These are phyloP conservation scores for Candida piceae DNA, from an alignment of 805 yeast species.

Conservation along the genomic window DNA sequence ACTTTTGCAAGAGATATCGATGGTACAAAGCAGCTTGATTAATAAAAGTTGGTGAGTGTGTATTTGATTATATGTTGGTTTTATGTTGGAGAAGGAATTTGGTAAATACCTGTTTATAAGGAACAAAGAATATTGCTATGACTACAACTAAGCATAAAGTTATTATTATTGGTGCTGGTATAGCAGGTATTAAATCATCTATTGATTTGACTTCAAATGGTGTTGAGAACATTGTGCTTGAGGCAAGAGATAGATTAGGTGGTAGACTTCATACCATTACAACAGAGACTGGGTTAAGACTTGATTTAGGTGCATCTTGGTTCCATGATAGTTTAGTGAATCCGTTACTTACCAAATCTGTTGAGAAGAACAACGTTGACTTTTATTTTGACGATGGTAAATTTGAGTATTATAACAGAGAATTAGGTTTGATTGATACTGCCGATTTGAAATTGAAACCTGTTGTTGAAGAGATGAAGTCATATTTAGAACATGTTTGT, in stretches of 20 bases:
- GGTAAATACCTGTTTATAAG: no score
- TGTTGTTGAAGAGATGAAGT: conserved; percentile 26
- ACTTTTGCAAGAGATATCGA: no score
- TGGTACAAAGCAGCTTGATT: no score
- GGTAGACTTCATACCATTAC: conserved; percentile 54
- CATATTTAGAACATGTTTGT: conserved; percentile 18
- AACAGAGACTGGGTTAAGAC: conserved; percentile 25
- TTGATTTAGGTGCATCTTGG: conserved; percentile 90
- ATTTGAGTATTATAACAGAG: conserved; percentile 13
- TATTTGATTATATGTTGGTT: no score
- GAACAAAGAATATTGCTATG: no score
- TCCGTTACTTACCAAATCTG: conserved; percentile 48
- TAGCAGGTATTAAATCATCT: conserved; percentile 49
- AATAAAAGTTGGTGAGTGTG: no score
- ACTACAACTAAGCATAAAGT: conserved; percentile 19
- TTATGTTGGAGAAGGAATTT: no score
- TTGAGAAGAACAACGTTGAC: conserved; percentile 22
- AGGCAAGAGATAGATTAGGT: conserved; percentile 55
- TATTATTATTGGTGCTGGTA: conserved; percentile 51
- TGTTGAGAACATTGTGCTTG: conserved; percentile 39
- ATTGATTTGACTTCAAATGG: conserved; percentile 32
- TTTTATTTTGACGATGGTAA: conserved; percentile 31
- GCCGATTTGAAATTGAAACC: conserved; percentile 47
- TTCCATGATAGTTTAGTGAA: conserved; percentile 77
- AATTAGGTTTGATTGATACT: conserved; percentile 39